phyloP scores from a whole-genome alignment of 257 asterid genomes.

The Solanum sejunctum region DNA sequence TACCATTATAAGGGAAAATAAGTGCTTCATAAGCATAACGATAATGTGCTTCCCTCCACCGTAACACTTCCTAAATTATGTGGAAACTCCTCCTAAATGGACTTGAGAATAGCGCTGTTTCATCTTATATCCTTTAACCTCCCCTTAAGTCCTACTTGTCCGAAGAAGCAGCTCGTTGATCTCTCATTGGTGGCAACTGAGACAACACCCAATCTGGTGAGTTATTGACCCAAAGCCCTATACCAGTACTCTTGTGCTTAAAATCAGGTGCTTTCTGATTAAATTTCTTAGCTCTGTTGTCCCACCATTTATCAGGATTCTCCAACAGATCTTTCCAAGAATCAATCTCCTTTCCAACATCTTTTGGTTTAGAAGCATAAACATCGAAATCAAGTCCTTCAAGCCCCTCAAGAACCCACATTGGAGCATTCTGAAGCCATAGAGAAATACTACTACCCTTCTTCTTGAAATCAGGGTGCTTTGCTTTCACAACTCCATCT shows the following conservation, averaged over 20 bases:
- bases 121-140: not conserved
- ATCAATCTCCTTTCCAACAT: constrained; percentile 7
- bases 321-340: constrained; percentile 46
- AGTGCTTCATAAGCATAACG: not conserved
- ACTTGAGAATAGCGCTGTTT: not conserved
- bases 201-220: constrained; percentile 51
- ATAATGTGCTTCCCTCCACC: not conserved
- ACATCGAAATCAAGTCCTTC: constrained; percentile 41
- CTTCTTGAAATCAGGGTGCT: constrained; percentile 69
- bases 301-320: constrained; percentile 54
- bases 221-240: constrained; percentile 34
- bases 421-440: constrained; percentile 54
- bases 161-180: constrained; percentile 3
- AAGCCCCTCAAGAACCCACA: constrained; percentile 42
- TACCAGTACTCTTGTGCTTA: constrained; percentile 45
- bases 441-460: constrained; percentile 34
- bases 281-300: constrained; percentile 28
- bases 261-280: constrained; percentile 51
- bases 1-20: not conserved
- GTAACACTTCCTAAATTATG: not conserved
- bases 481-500: constrained; percentile 39
- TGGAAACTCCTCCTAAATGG: not conserved
- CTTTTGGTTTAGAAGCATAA: constrained; percentile 1
- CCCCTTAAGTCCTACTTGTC: not conserved
- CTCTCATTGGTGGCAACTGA: constrained; percentile 39